These are phyloP conservation scores for Candida multigemmis DNA, from an alignment of 805 yeast genomes.

Conservation along the genomic window DNA sequence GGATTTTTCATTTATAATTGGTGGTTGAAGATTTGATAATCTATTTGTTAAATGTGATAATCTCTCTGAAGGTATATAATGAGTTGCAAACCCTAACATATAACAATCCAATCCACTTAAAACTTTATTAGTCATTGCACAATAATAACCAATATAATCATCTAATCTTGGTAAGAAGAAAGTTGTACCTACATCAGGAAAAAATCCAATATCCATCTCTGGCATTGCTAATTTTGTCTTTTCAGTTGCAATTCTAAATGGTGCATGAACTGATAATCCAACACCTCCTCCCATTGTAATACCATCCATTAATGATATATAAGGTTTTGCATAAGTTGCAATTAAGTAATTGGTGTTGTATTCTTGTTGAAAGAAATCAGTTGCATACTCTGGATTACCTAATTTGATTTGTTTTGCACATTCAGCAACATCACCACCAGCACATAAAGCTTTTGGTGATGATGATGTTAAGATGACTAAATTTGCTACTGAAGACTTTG, in stretches of 20 bases:
- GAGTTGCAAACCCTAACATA: conserved; percentile 81
- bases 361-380: conserved; percentile 68
- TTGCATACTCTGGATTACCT: conserved; percentile 38
- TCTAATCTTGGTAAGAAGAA: conserved; percentile 80
- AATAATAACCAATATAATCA: conserved; percentile 74
- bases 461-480: conserved; percentile 60
- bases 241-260: conserved; percentile 91
- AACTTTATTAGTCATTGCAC: conserved; percentile 80
- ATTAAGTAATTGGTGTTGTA: conserved; percentile 73
- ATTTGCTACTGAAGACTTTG: conserved; percentile 57
- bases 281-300: conserved; percentile 98
- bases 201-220: conserved; percentile 92
- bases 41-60: conserved; percentile 55
- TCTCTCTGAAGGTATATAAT: conserved; percentile 65
- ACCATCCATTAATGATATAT: conserved; percentile 81
- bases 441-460: conserved; percentile 72
- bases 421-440: conserved; percentile 92
- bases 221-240: conserved; percentile 94
- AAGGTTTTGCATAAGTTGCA: conserved; percentile 80
- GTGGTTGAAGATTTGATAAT: conserved; percentile 50
- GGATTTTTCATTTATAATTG: conserved; percentile 20
- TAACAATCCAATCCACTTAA: conserved; percentile 76
- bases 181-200: conserved; percentile 93
- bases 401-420: conserved; percentile 54
- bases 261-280: conserved; percentile 82